Percentiles rank a stretch among this genome's conserved stretches.
Evolutionary conservation across 2,329 filamentous ascomycete genomes (phyloP).

Genomic region (Exophiala aquamarina): DNA sequence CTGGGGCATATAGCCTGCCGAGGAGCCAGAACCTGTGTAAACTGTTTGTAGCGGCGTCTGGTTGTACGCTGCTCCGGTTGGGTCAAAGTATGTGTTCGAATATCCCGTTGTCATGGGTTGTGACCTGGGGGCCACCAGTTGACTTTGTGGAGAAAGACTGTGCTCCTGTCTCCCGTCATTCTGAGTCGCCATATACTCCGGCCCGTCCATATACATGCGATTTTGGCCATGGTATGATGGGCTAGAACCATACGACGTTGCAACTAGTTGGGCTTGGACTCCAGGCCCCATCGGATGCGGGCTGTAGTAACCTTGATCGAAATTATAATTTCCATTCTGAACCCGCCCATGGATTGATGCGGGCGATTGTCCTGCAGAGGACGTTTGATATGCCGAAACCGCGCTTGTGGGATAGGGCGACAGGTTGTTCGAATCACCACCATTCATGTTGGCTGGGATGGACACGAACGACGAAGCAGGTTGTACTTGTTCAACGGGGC

Average conservation of each 20-base stretch:
- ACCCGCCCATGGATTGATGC: slow-evolving; percentile 14
- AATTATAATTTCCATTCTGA: slow-evolving; percentile 10
- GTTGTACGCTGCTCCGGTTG: slow-evolving; percentile 7
- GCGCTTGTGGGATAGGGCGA: slow-evolving; percentile 25
- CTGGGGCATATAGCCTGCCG: slow-evolving; percentile 11
- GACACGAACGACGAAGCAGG: slow-evolving; percentile 33
- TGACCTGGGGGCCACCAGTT: slow-evolving; percentile 16
- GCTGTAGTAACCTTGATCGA: slow-evolving; percentile 16
- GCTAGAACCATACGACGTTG: slow-evolving; percentile 3
- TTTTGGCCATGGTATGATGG: slow-evolving; percentile 7
- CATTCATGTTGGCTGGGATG: slow-evolving; percentile 8
- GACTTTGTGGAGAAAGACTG: slow-evolving; percentile 14
- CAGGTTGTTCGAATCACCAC: slow-evolving; percentile 32
- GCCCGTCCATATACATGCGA: slow-evolving; percentile 4
- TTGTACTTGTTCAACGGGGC: slow-evolving; percentile 60
- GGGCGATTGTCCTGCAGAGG: slow-evolving; percentile 28
- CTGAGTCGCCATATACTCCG: slow-evolving; percentile 7
- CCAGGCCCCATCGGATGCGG: slow-evolving; percentile 13
- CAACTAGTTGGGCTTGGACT: slow-evolving; percentile 4
- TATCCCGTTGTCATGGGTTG: slow-evolving; percentile 10
- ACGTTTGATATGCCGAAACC: slow-evolving; percentile 30
- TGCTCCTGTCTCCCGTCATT: slow-evolving; percentile 7
- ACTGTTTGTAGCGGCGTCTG: slow-evolving; percentile 12
- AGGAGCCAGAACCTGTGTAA: slow-evolving; percentile 12
- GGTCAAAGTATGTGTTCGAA: slow-evolving; percentile 6